A percentile compares a stretch with the other conserved stretches of the same genome.
phyloP scores from a whole-genome alignment of 2,329 filamentous ascomycete genomes.

The Xylaria multiplex region DNA sequence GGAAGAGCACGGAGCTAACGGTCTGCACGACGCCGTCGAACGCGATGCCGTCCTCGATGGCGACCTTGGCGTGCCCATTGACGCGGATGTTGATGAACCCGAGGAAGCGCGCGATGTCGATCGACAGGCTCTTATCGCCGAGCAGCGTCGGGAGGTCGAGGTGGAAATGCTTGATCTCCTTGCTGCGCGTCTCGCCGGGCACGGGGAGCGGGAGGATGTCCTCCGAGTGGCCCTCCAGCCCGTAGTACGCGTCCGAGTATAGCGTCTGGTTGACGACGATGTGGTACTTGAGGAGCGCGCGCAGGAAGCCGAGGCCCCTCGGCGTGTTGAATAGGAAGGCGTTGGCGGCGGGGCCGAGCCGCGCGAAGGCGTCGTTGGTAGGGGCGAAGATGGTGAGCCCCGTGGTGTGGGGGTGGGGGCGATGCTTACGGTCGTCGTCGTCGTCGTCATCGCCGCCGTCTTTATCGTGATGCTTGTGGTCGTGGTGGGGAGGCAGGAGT shows the following conservation, averaged over 20 bases:
- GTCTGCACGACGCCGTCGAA: conserved; percentile 87
- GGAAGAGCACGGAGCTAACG: conserved; percentile 76
- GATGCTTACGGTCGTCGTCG: conserved; percentile 60
- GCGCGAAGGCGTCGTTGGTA: conserved; percentile 80
- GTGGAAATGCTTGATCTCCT: conserved; percentile 64
- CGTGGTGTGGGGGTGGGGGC: conserved; percentile 61
- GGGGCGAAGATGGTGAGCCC: conserved; percentile 86
- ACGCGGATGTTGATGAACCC: conserved; percentile 77
- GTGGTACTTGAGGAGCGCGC: conserved; percentile 65
- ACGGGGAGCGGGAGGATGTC: background rate
- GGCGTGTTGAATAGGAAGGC: conserved; percentile 85
- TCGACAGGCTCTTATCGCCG: conserved; percentile 69
- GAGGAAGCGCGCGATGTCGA: conserved; percentile 77
- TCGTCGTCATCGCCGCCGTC: background rate
- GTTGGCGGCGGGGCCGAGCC: conserved; percentile 77
- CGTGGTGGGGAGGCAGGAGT: conserved; percentile 56
- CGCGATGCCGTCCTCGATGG: conserved; percentile 75
- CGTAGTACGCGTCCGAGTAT: conserved; percentile 86
- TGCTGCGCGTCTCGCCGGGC: conserved; percentile 31
- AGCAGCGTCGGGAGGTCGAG: conserved; percentile 80
- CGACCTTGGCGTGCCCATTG: conserved; percentile 76
- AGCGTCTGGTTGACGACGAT: conserved; percentile 50
- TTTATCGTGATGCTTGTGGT: conserved; percentile 34
- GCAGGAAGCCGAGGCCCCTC: conserved; percentile 78
- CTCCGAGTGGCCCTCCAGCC: conserved; percentile 41